Conservation (phyloP, 2,329 filamentous ascomycete genomes). For the Exophiala viscosa region DNA sequence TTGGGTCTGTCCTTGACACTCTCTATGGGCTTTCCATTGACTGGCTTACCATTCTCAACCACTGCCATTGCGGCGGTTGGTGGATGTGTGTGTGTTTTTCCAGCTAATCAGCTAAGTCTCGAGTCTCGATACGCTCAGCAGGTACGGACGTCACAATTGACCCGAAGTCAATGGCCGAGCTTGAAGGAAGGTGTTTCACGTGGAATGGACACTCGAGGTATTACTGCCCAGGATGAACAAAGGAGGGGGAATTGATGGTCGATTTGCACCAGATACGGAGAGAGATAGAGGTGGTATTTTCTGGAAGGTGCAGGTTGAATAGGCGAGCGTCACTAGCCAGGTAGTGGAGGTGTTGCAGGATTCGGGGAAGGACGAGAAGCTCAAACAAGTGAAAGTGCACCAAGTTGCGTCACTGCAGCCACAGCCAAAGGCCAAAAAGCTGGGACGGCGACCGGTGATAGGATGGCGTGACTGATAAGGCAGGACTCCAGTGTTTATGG, state of each 20-base stretch:
- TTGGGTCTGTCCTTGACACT: conserved; percentile 29
- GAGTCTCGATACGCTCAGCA: too few species aligned
- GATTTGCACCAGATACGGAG: background rate
- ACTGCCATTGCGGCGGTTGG: conserved; percentile 34
- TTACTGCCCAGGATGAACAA: background rate
- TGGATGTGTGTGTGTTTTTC: background rate
- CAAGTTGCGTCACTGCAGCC: conserved; percentile 7
- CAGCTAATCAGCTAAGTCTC: too few species aligned
- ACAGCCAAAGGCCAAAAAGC: conserved; percentile 4
- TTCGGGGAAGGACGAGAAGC: too few species aligned
- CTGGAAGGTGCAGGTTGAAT: conserved; percentile 1
- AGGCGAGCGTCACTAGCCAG: conserved; percentile 4
- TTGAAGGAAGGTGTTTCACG: too few species aligned
- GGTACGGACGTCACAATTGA: too few species aligned
- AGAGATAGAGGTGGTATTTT: background rate
- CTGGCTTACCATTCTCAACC: conserved; percentile 36
- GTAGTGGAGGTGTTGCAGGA: too few species aligned
- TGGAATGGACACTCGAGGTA: too few species aligned
- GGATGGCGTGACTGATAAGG: conserved; percentile 4
- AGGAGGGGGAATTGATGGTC: background rate
- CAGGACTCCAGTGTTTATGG: too few species aligned
- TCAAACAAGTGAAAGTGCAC: too few species aligned
- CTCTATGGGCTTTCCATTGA: conserved; percentile 30
- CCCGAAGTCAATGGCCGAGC: too few species aligned
- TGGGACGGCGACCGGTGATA: conserved; percentile 5